These are phyloP conservation scores for Starmerella sp. DNA, from an alignment of 805 yeast genomes.

Conservation along the genomic window DNA sequence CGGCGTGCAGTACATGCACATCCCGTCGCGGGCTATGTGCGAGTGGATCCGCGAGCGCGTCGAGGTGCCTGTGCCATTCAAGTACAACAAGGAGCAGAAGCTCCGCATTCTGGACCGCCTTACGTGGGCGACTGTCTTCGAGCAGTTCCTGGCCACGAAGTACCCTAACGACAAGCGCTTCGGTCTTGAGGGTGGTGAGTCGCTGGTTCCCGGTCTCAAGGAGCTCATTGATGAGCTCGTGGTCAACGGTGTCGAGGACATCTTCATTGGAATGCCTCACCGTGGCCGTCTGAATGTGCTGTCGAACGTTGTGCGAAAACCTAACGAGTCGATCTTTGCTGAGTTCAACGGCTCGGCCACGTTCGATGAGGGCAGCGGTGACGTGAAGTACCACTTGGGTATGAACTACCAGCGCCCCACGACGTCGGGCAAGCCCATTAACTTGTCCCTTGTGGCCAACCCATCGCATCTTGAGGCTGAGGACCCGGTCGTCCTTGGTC, in stretches of 20 bases:
- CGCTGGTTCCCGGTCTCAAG: conserved; percentile 94
- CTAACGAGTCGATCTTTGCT: conserved; percentile 93
- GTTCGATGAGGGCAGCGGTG: conserved; percentile 96
- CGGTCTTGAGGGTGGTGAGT: conserved; percentile 97
- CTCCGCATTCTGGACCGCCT: conserved; percentile 92
- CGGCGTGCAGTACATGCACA: conserved; percentile 94
- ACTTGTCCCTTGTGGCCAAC: conserved; percentile 91
- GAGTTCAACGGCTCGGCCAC: conserved; percentile 88
- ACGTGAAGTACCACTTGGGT: conserved; percentile 97
- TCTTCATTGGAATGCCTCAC: conserved; percentile 98
- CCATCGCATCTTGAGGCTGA: conserved; percentile 99
- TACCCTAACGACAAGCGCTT: conserved; percentile 98
- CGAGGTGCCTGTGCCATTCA: conserved; percentile 81
- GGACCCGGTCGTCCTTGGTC: conserved; percentile 97
- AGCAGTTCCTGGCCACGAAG: conserved; percentile 82
- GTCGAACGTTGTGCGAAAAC: conserved; percentile 96
- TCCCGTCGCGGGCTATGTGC: conserved; percentile 88
- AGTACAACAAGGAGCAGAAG: conserved; percentile 78
- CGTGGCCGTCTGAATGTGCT: conserved; percentile 97
- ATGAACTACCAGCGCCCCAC: conserved; percentile 99
- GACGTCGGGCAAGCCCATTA: conserved; percentile 92
- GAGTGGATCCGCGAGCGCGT: conserved; percentile 97
- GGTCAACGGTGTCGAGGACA: conserved; percentile 76
- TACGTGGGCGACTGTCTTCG: conserved; percentile 94
- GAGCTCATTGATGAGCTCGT: conserved; percentile 89